Evolutionary conservation across 2,329 filamentous ascomycete species (phyloP).

Genomic region (Stenocarpella maydis): DNA sequence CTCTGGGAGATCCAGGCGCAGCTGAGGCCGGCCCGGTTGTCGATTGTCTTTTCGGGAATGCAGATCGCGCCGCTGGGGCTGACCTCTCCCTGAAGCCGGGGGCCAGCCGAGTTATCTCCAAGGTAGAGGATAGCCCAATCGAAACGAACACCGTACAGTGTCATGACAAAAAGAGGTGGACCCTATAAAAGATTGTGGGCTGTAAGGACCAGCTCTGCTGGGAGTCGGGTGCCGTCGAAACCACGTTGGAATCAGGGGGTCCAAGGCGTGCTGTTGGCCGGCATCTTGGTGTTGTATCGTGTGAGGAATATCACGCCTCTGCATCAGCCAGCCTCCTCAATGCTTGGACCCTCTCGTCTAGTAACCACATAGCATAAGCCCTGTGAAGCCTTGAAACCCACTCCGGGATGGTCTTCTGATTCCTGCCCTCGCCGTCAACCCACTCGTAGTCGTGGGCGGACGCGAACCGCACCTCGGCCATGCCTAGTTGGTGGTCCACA

Average conservation of each 20-base stretch:
- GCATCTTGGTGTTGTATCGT: neutral
- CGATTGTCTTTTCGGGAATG: constrained; percentile 19
- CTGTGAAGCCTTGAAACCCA: constrained; percentile 22
- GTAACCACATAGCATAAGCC: constrained; percentile 22
- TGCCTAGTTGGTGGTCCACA: neutral
- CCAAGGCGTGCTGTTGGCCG: neutral
- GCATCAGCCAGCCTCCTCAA: neutral
- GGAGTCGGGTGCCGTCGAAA: neutral
- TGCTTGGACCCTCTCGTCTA: constrained; percentile 17
- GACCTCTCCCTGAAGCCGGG: constrained; percentile 13
- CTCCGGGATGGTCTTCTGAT: constrained; percentile 8
- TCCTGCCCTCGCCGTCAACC: constrained; percentile 14
- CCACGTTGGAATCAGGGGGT: neutral
- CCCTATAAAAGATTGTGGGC: neutral
- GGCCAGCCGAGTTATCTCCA: constrained; percentile 5
- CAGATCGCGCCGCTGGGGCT: constrained; percentile 13
- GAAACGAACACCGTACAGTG: neutral
- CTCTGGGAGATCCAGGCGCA: neutral
- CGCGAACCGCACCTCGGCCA: constrained; percentile 23
- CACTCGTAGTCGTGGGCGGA: constrained; percentile 26
- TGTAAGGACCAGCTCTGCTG: neutral
- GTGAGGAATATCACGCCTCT: neutral
- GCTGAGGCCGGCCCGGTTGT: neutral
- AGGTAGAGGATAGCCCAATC: neutral
- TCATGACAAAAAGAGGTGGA: neutral